A percentile compares a stretch with the other conserved stretches of the same genome.
Conservation (phyloP, 768 basidiomycete genomes). For the Chiua virens region DNA sequence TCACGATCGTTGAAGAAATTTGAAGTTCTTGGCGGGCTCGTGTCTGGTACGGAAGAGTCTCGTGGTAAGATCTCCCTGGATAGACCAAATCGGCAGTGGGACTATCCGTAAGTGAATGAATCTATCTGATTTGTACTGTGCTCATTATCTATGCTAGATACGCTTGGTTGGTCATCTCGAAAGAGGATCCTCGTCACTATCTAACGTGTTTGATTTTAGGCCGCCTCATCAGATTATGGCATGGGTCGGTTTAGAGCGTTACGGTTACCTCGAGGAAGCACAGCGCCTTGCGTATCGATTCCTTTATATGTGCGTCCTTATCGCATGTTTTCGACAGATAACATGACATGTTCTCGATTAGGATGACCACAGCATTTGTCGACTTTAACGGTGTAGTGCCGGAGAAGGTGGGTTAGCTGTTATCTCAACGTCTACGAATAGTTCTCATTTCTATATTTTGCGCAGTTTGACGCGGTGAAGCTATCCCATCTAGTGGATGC, state of each 20-base stretch:
- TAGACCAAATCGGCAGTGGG: constrained; percentile 98
- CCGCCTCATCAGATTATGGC: constrained; percentile 99
- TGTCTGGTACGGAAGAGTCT: constrained; percentile 95
- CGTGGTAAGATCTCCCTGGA: constrained; percentile 94
- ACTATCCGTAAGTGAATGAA: constrained; percentile 73
- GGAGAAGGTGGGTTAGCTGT: constrained; percentile 67
- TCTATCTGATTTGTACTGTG: not conserved
- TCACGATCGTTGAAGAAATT: constrained; percentile 90
- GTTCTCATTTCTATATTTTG: not conserved
- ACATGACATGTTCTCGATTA: constrained; percentile 26
- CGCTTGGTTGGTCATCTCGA: constrained; percentile 51
- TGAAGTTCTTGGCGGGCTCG: constrained; percentile 92
- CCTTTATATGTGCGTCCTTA: constrained; percentile 94
- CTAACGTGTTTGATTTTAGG: constrained; percentile 40
- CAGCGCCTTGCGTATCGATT: constrained; percentile 93
- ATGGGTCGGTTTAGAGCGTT: constrained; percentile 96
- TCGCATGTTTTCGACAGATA: not conserved
- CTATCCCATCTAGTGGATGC: constrained; percentile 95
- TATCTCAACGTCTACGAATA: not conserved
- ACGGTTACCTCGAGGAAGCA: constrained; percentile 92
- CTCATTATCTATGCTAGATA: constrained; percentile 44
- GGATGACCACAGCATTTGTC: constrained; percentile 93
- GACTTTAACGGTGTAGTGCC: constrained; percentile 98
- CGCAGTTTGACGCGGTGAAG: constrained; percentile 91
- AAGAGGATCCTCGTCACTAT: not conserved